Evolutionary conservation across 139 green algal species (phyloP), one percentile per base, ranked within the genome.

Genomic region (Marvania coccoides): DNA sequence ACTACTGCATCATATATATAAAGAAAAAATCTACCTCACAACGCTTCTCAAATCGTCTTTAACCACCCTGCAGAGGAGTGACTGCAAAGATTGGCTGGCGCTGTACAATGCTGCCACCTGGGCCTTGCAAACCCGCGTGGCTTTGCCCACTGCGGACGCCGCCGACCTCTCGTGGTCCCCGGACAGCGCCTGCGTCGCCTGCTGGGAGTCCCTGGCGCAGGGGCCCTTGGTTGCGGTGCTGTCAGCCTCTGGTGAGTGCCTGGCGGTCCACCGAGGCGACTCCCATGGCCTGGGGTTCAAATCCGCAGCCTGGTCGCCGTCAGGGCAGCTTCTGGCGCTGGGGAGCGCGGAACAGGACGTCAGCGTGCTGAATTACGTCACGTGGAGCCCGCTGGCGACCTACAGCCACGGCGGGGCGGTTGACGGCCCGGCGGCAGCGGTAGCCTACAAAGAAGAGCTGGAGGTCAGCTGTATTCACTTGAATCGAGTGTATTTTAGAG

Each of bases 331-430:
- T 47, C 77, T 95, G 14, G 83, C 84, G 26, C 59, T 92, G 19
- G 88, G 88, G 10, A 86, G 75, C 48, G 90, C 80, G 60, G 85
- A 92, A 55, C 79, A 91, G 79, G 78, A 76, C 6, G 67, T 62
- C 10, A 65, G 71, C 2, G 19, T 96, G 55, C 71, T 96, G 24
- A 86, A 90, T 73, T 47, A 81, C 36, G 72, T 87, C 2, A 90
- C 79, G 3, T 96, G 89, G 89, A 58, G 69, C 38, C 84, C 81
- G 46, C 67, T 91, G 36, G 64, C 86, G 36, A 66, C 75, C 45
- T 82, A 81, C 10, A 38, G 60, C 9, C 89, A 96, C 66, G 59
- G 59, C 3, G 24, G 5, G 3, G 19, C 47, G 4, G 47, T 88
- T 46, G 47, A 55, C 6, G 77, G 54, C 9, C 74, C 86, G 19